Evolutionary conservation across 2,329 filamentous ascomycete species (phyloP).

Genomic region (Macroventuria anomochaeta): DNA sequence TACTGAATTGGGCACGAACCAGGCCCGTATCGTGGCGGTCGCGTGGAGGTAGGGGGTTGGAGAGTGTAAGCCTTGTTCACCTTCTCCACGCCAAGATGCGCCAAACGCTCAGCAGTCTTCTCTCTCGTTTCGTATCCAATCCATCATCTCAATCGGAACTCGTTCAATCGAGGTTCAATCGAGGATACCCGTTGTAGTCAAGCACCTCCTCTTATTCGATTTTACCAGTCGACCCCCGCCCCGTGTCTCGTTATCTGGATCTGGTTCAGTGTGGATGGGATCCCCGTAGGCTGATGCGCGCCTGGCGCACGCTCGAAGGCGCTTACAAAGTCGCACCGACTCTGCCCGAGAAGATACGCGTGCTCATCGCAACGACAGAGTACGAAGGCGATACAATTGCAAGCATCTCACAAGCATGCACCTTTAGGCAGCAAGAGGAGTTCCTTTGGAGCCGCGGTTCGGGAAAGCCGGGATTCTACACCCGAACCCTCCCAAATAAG

Average conservation of each 20-base stretch:
- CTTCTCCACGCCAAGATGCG: background rate
- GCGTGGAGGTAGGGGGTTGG: background rate
- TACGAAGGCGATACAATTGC: slow-evolving; percentile 1
- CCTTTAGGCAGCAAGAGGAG: slow-evolving; percentile 14
- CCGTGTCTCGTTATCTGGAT: slow-evolving; percentile 10
- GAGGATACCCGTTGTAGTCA: slow-evolving; percentile 14
- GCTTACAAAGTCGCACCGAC: slow-evolving; percentile 9
- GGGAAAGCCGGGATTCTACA: background rate
- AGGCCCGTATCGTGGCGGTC: slow-evolving; percentile 2
- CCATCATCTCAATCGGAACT: too few relatives aligned
- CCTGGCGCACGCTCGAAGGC: slow-evolving; percentile 15
- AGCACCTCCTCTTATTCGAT: slow-evolving; percentile 11
- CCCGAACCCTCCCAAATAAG: background rate
- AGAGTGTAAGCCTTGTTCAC: background rate
- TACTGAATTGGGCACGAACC: background rate
- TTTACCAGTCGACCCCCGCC: slow-evolving; percentile 6
- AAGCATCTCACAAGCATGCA: slow-evolving; percentile 5
- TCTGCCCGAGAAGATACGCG: slow-evolving; percentile 3
- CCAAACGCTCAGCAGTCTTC: background rate
- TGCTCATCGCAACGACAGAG: slow-evolving; percentile 1
- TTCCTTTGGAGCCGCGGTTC: background rate
- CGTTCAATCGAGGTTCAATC: slow-evolving; percentile 3
- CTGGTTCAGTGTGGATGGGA: slow-evolving; percentile 3
- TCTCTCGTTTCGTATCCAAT: background rate
- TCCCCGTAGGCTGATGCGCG: slow-evolving; percentile 9